Evolutionary conservation across 768 basidiomycete species (phyloP), one percentile per base, ranked within the genome.

Genomic region (Trametes meyenii): DNA sequence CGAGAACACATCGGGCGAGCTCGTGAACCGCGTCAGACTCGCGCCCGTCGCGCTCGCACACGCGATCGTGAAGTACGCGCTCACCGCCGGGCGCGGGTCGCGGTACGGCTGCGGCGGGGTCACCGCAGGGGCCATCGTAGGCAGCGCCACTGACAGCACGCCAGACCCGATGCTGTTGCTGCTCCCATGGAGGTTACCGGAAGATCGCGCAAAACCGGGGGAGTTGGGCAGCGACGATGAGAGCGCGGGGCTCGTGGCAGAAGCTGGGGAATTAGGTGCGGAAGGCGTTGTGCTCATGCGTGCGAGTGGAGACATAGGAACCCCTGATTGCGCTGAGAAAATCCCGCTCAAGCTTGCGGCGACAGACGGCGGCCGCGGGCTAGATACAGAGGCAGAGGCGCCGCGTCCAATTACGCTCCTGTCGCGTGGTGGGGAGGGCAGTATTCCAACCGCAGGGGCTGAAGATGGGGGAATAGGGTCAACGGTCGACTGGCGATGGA

Each of bases 31-130:
- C 54, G 92, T 94, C 70, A 94, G 80, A 33, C 87, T 87, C 7
- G 91, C 85, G 2, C 95, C 94, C 6, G 89, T 87, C 17, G 87
- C 85, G 60, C 86, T 92, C 0, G 90, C 83, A 69, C 94, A 96
- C 59, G 85, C 85, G 58, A 96, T 87, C 24, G 84, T 83, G 70
- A 97, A 97, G 73, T 92, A 94, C 0, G 91, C 92, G 36, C 87
- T 81, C 46, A 94, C 80, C 3, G 82, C 75, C 38, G 85, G 72
- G 21, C 92, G 84, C 24, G 88, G 85, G 71, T 94, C 92, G 60
- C 90, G 83, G 72, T 88, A 94, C 14, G 88, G 87, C 55, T 90
- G 87, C 13, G 72, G 70, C 10, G 92, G 88, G 3, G 83, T 72
- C 26, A 78, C 64, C 6, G 80, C 76, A 0, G 79, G 70, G 1